phyloP scores from a whole-genome alignment of 306 rosid species.

The Vachellia collinsii region DNA sequence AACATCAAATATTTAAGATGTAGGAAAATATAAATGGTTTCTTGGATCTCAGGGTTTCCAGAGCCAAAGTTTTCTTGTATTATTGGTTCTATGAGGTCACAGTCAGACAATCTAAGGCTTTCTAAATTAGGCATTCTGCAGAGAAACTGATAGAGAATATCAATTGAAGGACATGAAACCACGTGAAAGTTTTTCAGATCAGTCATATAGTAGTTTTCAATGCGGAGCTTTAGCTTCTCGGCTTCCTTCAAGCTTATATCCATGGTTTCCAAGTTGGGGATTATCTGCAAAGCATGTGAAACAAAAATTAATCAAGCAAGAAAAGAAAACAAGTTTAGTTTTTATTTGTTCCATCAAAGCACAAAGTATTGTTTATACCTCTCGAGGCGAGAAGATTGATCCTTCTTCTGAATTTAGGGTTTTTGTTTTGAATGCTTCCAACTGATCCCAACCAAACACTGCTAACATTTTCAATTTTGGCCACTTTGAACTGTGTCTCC shows the following conservation, averaged over 20 bases:
- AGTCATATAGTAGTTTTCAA: not conserved
- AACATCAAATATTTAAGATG: slow-evolving; percentile 21
- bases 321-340: not conserved
- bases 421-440: no score
- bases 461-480: no score
- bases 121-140: slow-evolving; percentile 27
- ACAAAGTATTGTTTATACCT: no score
- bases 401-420: not conserved
- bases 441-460: no score
- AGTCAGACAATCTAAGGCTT: no score
- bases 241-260: not conserved
- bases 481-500: not conserved
- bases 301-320: not conserved
- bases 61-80: not conserved
- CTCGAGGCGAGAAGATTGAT: not conserved
- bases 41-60: not conserved
- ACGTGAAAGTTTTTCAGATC: not conserved
- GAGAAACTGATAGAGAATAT: not conserved
- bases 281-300: not conserved
- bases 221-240: not conserved
- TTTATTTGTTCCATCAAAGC: no score
- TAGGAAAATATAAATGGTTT: not conserved
- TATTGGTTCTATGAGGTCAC: not conserved
- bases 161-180: rapidly evolving
- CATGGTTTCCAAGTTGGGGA: slow-evolving; percentile 16